phyloP scores from a whole-genome alignment of 2,329 filamentous ascomycete species.

The Scedosporium aurantiacum region DNA sequence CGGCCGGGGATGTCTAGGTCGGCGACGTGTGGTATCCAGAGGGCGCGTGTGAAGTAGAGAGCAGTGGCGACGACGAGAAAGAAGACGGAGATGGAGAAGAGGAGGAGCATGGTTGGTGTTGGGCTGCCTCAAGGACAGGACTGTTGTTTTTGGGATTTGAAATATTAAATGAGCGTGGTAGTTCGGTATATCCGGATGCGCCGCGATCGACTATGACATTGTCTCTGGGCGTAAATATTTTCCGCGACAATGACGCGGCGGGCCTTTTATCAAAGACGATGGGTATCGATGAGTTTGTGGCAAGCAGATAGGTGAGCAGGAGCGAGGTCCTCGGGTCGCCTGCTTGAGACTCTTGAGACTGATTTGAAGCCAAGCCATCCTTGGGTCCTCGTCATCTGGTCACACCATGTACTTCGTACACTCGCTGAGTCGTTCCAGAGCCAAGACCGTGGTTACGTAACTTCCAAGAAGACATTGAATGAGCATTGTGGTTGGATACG shows the following conservation, averaged over 20 bases:
- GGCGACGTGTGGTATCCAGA: slow-evolving; percentile 64
- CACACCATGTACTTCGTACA: neutral
- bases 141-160: neutral
- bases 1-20: slow-evolving; percentile 41
- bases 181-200: neutral
- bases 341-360: neutral
- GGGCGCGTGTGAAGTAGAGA: slow-evolving; percentile 68
- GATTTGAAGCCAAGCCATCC: neutral
- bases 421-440: too few relatives aligned
- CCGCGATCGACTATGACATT: slow-evolving; percentile 1
- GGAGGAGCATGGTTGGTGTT: slow-evolving; percentile 14
- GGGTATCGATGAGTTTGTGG: neutral
- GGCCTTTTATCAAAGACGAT: neutral
- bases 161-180: neutral
- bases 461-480: neutral
- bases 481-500: too few relatives aligned
- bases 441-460: neutral
- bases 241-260: neutral
- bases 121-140: neutral
- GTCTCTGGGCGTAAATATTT: neutral
- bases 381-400: neutral
- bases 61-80: slow-evolving; percentile 61
- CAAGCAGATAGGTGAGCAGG: neutral
- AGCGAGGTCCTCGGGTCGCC: neutral
- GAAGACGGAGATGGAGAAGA: slow-evolving; percentile 66